Evolutionary conservation across 2,329 filamentous ascomycete genomes (phyloP), one percentile per base, ranked within the genome.

Genomic region (Penicillium janthinellum): DNA sequence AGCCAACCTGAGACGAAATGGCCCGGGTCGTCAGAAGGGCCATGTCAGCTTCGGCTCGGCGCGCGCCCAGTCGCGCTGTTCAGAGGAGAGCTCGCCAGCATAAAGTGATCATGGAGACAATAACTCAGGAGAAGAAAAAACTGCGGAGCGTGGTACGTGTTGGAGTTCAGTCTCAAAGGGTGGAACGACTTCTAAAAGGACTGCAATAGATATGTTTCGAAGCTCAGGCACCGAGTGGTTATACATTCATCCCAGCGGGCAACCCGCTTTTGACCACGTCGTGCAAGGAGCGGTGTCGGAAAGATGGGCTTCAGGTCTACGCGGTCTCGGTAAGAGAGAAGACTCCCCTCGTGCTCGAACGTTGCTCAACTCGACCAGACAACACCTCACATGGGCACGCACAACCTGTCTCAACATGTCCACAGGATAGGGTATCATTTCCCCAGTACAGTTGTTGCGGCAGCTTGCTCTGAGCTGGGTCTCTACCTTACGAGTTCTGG

Each of bases 341-440:
- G 56, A 38, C 42, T 62, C 25, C 37, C 49, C 48, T 37, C 35
- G 14, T 25, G 12, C 17, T 48, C 59, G 39, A 54, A 54, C 48
- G 55, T 51, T 64, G 50, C 62, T 67, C 58, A 69, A 65, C n/a
- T 55, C 41, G 49, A 56, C 15, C 61, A 83, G 78, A 84, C 81
- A 60, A 82, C 79, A 48, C 82, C 78, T 31, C 79, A 83, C 66
- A 73, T 77, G 60, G 73, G 80, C 51, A 80, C 77, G 12, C 81
- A 83, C 54, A 80, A 82, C 60, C 74, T 88, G 2, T 85, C 84
- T 2, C 81, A 86, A 66, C 84, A 88, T 69, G 81, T 87, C 51
- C 82, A 86, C 65, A 81, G 86, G 42, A 82, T 88, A 62, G 86
- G 86, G 15, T 85, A 86, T 70, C 86, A 88, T 69, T 88, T 89